phyloP scores from a whole-genome alignment of 495 filamentous ascomycete genomes.

The Aspergillus diversus region DNA sequence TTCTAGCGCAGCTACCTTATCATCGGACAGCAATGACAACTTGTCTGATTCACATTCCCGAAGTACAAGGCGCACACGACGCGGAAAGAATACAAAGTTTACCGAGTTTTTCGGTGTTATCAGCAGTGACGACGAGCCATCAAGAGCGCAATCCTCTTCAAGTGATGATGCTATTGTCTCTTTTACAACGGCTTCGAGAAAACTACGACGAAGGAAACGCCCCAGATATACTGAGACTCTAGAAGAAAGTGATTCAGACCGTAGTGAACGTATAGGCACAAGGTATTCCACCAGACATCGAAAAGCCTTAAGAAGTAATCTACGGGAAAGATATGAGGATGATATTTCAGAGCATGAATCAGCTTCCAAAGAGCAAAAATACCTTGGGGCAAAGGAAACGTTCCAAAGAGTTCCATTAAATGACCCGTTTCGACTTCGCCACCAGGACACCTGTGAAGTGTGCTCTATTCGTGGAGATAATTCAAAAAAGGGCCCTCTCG shows the following conservation, averaged over 20 bases:
- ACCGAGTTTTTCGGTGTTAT: slow-evolving; percentile 24
- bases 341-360: slow-evolving; percentile 64
- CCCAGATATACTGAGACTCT: slow-evolving; percentile 14
- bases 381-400: slow-evolving; percentile 64
- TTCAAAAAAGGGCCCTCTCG: slow-evolving; percentile 60
- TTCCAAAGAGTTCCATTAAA: slow-evolving; percentile 60
- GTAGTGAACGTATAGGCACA: slow-evolving; percentile 14
- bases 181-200: slow-evolving; percentile 32
- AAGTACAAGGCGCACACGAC: slow-evolving; percentile 15
- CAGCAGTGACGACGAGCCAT: slow-evolving; percentile 25
- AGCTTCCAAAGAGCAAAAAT: slow-evolving; percentile 52
- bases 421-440: slow-evolving; percentile 65
- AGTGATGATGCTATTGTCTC: slow-evolving; percentile 31
- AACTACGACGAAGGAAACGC: slow-evolving; percentile 39
- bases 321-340: slow-evolving; percentile 69
- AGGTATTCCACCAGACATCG: slow-evolving; percentile 36
- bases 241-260: slow-evolving; percentile 25
- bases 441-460: slow-evolving; percentile 72
- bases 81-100: slow-evolving; percentile 23
- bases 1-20: not conserved
- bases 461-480: slow-evolving; percentile 62
- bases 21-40: slow-evolving; percentile 18
- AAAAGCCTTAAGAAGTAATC: slow-evolving; percentile 48
- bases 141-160: slow-evolving; percentile 17
- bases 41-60: slow-evolving; percentile 11